Evolutionary conservation across 2,329 filamentous ascomycete genomes (phyloP), one percentile per base, ranked within the genome.

Genomic region (Pseudocercospora fuligena): DNA sequence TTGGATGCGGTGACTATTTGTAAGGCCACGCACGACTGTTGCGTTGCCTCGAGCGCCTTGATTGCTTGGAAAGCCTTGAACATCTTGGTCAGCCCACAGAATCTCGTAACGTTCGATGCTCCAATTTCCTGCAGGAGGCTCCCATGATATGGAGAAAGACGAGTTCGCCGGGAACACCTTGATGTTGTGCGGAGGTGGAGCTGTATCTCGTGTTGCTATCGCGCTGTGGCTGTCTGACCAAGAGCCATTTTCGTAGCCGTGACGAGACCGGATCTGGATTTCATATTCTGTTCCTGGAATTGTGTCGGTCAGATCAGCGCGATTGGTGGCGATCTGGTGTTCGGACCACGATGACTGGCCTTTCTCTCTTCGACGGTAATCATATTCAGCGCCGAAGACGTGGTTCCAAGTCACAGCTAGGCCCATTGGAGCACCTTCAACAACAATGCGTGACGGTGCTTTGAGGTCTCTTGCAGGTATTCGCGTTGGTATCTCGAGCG

Each of bases 301-400:
- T 19, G 61, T 51, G 58, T 64, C 64, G 31, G 63, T 65, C 25
- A 63, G 56, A 27, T 71, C 67, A 31, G 66, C 54, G 12, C 64
- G 63, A 36, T 63, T 58, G 7, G 49, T 57, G 12, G 54, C 53
- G 31, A 27, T 49, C 25, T 51, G 62, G 14, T 27, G 63, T 36
- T 31, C 21, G 14, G 31, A 51, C 65, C 66, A 66, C 14, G 53
- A 25, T 12, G 23, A 27, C 5, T 59, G 59, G 46, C 56, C 63
- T n/a, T 16, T 57, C 16, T 25, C 9, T 6, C 69, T 64, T 23
- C 60, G 54, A 12, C 69, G 62, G 14, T 67, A 60, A 40, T 70
- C 58, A n/a, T 70, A 71, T 11, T 61, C 63, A 6, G 65, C 64
- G 23, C 70, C 69, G 47, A 67, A 72, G 16, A 71, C 69, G n/a